These are phyloP conservation scores for Coemansia sp. DNA, from an alignment of 192 early-diverging fungal genomes.

Conservation along the genomic window DNA sequence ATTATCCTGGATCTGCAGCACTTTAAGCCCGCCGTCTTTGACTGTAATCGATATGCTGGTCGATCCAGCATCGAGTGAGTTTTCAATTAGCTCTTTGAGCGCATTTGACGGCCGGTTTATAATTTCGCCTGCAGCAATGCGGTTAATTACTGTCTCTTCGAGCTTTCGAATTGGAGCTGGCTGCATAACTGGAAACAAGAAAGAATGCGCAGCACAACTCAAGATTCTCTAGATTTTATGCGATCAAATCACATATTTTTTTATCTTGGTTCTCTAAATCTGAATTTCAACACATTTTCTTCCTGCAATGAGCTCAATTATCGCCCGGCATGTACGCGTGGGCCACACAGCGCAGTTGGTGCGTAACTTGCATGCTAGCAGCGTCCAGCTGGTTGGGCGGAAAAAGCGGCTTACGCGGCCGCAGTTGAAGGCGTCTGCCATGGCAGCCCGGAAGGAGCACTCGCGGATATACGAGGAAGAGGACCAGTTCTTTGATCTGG, in stretches of 20 bases:
- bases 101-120: conserved; percentile 96
- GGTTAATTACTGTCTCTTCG: conserved; percentile 84
- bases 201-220: too few relatives aligned
- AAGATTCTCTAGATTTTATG: too few relatives aligned
- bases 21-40: conserved; percentile 91
- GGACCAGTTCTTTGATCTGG: conserved; percentile 16
- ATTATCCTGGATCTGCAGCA: conserved; percentile 94
- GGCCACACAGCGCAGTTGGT: neutral
- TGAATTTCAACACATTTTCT: neutral
- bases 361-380: conserved; percentile 26
- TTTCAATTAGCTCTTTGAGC: conserved; percentile 95
- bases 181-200: neutral
- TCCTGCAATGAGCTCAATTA: conserved; percentile 13
- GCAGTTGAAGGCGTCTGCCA: conserved; percentile 12
- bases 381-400: conserved; percentile 27
- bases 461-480: conserved; percentile 33
- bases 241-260: too few relatives aligned
- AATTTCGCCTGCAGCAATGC: conserved; percentile 98
- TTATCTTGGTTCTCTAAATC: too few relatives aligned
- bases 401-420: conserved; percentile 12
- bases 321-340: conserved; percentile 11
- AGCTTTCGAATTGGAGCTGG: conserved; percentile 71
- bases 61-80: conserved; percentile 90
- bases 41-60: conserved; percentile 77
- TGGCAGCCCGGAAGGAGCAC: conserved; percentile 30